Percentiles rank a stretch among this genome's conserved stretches.
Evolutionary conservation across 73 alveolate genomes (phyloP).

Genomic region (Effrenium voratum): DNA sequence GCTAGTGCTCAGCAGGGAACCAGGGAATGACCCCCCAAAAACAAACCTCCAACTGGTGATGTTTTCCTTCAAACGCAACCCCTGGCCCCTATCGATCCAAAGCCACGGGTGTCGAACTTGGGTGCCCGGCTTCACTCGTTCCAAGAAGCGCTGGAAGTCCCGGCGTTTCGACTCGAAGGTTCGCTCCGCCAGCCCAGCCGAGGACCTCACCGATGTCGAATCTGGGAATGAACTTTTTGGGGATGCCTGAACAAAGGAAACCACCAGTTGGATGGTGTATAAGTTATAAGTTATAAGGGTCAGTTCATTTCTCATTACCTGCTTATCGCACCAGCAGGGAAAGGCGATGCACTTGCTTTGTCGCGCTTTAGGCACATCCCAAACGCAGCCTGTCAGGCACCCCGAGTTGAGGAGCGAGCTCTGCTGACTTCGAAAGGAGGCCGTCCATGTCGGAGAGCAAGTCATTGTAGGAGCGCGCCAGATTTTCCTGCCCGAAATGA

Average conservation of each 20-base stretch:
- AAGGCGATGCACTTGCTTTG: background rate
- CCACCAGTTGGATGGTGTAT: background rate
- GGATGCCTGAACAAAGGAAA: background rate
- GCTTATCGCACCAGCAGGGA: background rate
- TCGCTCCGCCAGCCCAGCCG: constrained; percentile 82
- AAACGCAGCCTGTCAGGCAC: too few relatives aligned
- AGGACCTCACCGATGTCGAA: constrained; percentile 17
- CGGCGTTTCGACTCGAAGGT: constrained; percentile 82
- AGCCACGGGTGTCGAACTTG: too few relatives aligned
- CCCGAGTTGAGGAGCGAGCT: background rate
- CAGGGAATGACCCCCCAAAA: too few relatives aligned
- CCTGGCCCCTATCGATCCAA: background rate
- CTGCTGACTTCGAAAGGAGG: constrained; percentile 69
- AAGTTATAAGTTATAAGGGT: background rate
- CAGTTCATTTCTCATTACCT: too few relatives aligned
- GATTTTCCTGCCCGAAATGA: constrained; percentile 23
- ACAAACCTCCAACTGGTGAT: too few relatives aligned
- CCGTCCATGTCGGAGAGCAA: constrained; percentile 89
- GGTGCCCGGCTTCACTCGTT: constrained; percentile 39
- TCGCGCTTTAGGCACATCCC: background rate
- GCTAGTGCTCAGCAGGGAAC: too few relatives aligned
- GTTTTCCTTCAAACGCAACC: background rate
- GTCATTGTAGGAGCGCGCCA: constrained; percentile 84
- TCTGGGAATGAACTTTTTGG: background rate
- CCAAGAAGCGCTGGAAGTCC: constrained; percentile 85